Percentiles rank a stretch among this genome's conserved stretches.
Evolutionary conservation across 768 basidiomycete species (phyloP).

Genomic region (Tricholoma matsutake): DNA sequence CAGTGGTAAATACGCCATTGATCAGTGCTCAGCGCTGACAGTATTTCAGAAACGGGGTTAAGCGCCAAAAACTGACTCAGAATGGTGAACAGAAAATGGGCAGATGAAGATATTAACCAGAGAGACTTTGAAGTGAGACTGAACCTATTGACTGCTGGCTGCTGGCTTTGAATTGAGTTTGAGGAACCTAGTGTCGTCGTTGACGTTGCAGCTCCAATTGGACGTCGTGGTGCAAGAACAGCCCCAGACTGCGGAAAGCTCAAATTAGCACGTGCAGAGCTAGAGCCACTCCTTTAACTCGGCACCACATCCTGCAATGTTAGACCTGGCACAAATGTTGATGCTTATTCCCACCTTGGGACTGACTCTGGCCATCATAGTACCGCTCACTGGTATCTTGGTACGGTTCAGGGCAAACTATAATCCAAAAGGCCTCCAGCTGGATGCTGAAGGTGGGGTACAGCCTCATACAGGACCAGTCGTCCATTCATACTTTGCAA

Average conservation of each 20-base stretch:
- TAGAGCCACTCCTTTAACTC: not conserved
- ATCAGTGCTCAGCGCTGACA: not conserved
- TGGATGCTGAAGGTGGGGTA: slow-evolving; percentile 75
- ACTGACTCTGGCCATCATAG: slow-evolving; percentile 53
- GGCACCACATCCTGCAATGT: slow-evolving; percentile 26
- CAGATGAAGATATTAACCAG: too few species aligned
- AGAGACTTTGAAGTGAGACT: too few species aligned
- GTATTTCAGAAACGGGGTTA: not conserved
- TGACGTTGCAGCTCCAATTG: too few species aligned
- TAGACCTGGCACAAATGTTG: slow-evolving; percentile 31
- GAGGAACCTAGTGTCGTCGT: too few species aligned
- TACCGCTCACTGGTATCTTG: slow-evolving; percentile 65
- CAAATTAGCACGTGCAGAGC: not conserved
- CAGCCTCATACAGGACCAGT: slow-evolving; percentile 76
- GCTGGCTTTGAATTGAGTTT: too few species aligned
- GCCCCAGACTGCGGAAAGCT: not conserved
- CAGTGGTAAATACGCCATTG: too few species aligned
- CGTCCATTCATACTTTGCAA: slow-evolving; percentile 71
- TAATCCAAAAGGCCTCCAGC: slow-evolving; percentile 79
- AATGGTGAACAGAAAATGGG: too few species aligned
- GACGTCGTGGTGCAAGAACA: not conserved
- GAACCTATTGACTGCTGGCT: too few species aligned
- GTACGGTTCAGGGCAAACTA: slow-evolving; percentile 82
- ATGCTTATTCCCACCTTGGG: slow-evolving; percentile 44
- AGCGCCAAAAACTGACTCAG: too few species aligned